These are phyloP conservation scores for Hyphopichia fennica DNA, from an alignment of 1,139 yeast genomes.

Conservation along the genomic window DNA sequence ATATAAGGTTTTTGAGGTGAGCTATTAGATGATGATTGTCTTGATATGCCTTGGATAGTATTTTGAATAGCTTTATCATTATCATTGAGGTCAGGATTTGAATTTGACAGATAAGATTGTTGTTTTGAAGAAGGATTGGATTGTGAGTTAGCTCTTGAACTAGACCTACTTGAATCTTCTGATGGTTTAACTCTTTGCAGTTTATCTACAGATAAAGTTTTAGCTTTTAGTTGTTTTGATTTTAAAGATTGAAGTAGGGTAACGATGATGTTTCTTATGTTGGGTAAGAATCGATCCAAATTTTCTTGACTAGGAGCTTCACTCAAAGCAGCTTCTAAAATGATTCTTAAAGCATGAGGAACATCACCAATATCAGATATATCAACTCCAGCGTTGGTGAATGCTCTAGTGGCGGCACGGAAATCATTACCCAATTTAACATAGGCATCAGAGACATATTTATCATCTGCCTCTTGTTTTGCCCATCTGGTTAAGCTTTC, in stretches of 20 bases:
- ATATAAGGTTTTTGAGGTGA: neutral
- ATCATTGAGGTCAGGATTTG: neutral
- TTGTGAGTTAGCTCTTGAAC: constrained; percentile 10
- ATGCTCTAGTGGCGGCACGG: constrained; percentile 70
- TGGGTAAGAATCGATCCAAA: constrained; percentile 78
- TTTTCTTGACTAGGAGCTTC: constrained; percentile 85
- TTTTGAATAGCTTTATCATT: neutral
- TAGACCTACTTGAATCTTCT: constrained; percentile 2
- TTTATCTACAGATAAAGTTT: constrained; percentile 30
- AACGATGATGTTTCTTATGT: constrained; percentile 84
- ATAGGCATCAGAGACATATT: constrained; percentile 86
- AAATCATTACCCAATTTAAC: constrained; percentile 94
- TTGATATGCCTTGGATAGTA: neutral
- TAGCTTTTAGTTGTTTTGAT: constrained; percentile 65
- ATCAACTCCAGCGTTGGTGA: constrained; percentile 40
- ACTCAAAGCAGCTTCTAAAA: constrained; percentile 83
- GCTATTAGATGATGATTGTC: neutral
- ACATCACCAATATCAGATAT: constrained; percentile 45
- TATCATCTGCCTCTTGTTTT: constrained; percentile 70
- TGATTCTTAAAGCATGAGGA: constrained; percentile 53
- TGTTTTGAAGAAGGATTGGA: neutral
- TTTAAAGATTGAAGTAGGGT: constrained; percentile 78
- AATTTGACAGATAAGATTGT: neutral
- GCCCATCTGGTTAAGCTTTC: constrained; percentile 94
- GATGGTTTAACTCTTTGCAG: constrained; percentile 5